These are phyloP conservation scores for Gymnopilus dilepis DNA, from an alignment of 768 basidiomycete genomes.

Conservation along the genomic window DNA sequence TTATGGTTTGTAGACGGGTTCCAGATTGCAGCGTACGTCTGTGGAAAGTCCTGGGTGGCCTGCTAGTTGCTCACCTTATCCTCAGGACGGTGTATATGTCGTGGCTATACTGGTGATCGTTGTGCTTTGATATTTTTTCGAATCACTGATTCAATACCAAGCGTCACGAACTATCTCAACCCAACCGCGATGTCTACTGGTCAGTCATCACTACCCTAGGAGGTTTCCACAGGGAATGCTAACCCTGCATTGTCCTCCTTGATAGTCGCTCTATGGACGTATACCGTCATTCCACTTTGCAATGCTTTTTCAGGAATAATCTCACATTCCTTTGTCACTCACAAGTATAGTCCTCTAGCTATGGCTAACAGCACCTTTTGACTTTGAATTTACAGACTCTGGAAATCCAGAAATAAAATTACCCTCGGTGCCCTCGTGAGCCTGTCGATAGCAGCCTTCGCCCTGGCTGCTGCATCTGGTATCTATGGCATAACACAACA, in stretches of 20 bases:
- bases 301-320: conserved; percentile 40
- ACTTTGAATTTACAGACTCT: background rate
- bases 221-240: background rate
- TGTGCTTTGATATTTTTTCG: background rate
- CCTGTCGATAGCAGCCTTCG: conserved; percentile 14
- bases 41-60: too few relatives aligned
- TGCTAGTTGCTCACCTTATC: background rate
- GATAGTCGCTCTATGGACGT: conserved; percentile 39
- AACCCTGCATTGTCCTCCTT: background rate
- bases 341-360: conserved; percentile 27
- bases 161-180: conserved; percentile 19
- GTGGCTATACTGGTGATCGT: conserved; percentile 30
- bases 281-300: conserved; percentile 40
- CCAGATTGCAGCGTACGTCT: conserved; percentile 31
- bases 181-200: conserved; percentile 15
- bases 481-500: conserved; percentile 15
- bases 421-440: background rate
- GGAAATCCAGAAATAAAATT: conserved; percentile 7
- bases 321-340: conserved; percentile 41
- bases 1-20: conserved; percentile 36
- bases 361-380: background rate
- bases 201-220: background rate
- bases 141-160: background rate
- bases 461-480: conserved; percentile 21
- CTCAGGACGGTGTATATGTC: conserved; percentile 32